Conservation (phyloP, 257 asterid species). For the Primulina eburnea region DNA sequence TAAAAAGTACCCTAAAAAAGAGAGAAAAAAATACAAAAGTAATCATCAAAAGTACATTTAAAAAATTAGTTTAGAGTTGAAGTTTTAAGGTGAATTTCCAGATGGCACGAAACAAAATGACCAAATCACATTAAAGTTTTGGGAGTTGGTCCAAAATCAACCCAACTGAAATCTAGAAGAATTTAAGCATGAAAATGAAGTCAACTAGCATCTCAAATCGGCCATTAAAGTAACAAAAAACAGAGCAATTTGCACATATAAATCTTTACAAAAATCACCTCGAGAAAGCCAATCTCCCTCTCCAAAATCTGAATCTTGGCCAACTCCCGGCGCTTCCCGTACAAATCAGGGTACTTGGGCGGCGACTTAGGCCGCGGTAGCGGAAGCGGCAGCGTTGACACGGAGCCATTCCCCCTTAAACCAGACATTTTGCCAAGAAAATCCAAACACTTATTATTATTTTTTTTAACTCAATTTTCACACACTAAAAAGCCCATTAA, state of each 20-base stretch:
- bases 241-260: background rate
- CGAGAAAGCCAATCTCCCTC: conserved; percentile 77
- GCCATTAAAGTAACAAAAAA: background rate
- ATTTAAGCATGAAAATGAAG: background rate
- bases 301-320: conserved; percentile 77
- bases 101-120: background rate
- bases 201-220: background rate
- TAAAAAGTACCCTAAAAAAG: background rate
- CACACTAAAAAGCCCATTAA: conserved; percentile 11
- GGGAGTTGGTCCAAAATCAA: background rate
- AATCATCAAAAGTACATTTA: background rate
- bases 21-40: background rate
- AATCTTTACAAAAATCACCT: conserved; percentile 41
- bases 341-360: conserved; percentile 84
- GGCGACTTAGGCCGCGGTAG: conserved; percentile 90
- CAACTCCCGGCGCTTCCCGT: conserved; percentile 74
- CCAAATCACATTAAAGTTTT: background rate
- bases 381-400: conserved; percentile 77
- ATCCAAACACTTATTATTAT: background rate
- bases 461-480: background rate
- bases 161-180: background rate
- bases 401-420: conserved; percentile 33
- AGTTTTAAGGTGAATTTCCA: background rate
- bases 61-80: background rate
- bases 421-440: conserved; percentile 36